These are phyloP conservation scores for Hypoxylon lenormandii DNA, from an alignment of 495 filamentous ascomycete species.

Conservation along the genomic window DNA sequence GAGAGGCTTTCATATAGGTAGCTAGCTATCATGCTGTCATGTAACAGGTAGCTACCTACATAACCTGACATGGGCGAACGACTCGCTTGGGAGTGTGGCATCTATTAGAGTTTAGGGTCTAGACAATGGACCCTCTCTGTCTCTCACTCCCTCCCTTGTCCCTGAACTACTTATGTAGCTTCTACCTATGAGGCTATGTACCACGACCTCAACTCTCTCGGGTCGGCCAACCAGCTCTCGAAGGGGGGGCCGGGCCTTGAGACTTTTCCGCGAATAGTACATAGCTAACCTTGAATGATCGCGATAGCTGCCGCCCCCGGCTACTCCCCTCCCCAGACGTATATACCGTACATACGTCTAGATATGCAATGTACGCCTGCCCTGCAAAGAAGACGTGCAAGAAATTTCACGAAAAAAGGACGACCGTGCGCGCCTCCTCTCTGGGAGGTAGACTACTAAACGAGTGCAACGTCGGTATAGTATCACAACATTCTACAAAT, in stretches of 20 bases:
- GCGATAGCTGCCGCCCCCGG: slow-evolving; percentile 30
- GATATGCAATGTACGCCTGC: neutral
- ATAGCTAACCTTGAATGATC: slow-evolving; percentile 18
- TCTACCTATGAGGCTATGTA: slow-evolving; percentile 42
- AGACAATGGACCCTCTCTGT: slow-evolving; percentile 28
- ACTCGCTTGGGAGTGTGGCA: slow-evolving; percentile 24
- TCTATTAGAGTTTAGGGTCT: slow-evolving; percentile 24
- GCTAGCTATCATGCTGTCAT: neutral
- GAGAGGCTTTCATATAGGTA: neutral
- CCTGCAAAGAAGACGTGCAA: slow-evolving; percentile 34
- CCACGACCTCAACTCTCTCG: slow-evolving; percentile 15
- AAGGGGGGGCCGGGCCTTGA: slow-evolving; percentile 10
- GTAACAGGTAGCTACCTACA: neutral
- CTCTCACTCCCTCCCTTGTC: too few relatives aligned
- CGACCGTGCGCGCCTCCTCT: slow-evolving; percentile 34
- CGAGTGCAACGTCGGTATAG: slow-evolving; percentile 45
- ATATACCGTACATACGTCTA: neutral
- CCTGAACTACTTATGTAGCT: slow-evolving; percentile 8
- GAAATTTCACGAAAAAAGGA: slow-evolving; percentile 15
- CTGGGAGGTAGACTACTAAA: slow-evolving; percentile 27
- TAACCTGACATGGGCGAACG: slow-evolving; percentile 11
- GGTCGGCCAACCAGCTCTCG: slow-evolving; percentile 36
- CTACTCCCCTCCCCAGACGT: neutral
- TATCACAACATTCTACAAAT: neutral
- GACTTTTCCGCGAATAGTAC: slow-evolving; percentile 12